These are phyloP conservation scores for Curvularia eragrostidis DNA, from an alignment of 2,329 filamentous ascomycete species.

Conservation along the genomic window DNA sequence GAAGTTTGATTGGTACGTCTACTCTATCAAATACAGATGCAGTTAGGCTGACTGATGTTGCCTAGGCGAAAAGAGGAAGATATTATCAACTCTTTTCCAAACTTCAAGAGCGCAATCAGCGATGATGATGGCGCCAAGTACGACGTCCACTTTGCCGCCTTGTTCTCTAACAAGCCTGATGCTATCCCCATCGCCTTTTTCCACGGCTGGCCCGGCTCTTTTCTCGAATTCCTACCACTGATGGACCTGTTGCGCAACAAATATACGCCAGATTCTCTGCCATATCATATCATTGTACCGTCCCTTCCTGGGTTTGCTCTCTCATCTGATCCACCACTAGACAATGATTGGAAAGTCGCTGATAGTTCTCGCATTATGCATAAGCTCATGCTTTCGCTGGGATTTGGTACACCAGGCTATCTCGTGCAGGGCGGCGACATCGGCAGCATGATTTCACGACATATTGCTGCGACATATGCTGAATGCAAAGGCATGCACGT, in stretches of 20 bases:
- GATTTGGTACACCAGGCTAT: slow-evolving; percentile 59
- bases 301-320: slow-evolving; percentile 63
- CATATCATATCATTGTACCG: slow-evolving; percentile 65
- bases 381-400: slow-evolving; percentile 60
- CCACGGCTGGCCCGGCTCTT: slow-evolving; percentile 64
- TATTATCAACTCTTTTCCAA: slow-evolving; percentile 59
- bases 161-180: slow-evolving; percentile 60
- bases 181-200: slow-evolving; percentile 60
- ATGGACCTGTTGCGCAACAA: slow-evolving; percentile 56
- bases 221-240: slow-evolving; percentile 63
- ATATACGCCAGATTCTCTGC: slow-evolving; percentile 59
- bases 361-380: slow-evolving; percentile 57
- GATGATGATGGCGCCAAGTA: slow-evolving; percentile 49
- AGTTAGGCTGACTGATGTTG: background rate
- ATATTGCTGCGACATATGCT: slow-evolving; percentile 52
- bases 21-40: background rate
- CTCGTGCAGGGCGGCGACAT: slow-evolving; percentile 66
- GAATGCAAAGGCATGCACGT: slow-evolving; percentile 57
- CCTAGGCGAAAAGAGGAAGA: slow-evolving; percentile 50
- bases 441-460: slow-evolving; percentile 54
- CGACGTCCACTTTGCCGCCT: slow-evolving; percentile 60
- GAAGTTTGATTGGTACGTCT: slow-evolving; percentile 45
- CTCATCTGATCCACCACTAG: slow-evolving; percentile 56
- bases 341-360: slow-evolving; percentile 52
- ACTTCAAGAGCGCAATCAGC: slow-evolving; percentile 56